phyloP scores from a whole-genome alignment of 148 eudicot genomes.

The Pharnaceum exiguum region DNA sequence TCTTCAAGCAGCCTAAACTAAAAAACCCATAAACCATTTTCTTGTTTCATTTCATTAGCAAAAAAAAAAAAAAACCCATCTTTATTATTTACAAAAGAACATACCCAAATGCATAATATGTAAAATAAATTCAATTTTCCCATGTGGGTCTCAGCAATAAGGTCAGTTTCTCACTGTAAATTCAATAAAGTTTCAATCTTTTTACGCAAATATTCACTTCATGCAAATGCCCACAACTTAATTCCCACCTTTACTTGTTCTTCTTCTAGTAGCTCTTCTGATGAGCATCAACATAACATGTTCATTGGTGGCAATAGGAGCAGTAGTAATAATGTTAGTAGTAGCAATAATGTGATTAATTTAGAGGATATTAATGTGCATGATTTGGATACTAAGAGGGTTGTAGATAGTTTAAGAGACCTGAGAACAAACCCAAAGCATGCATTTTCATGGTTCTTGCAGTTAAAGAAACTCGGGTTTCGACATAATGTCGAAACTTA shows the following conservation, averaged over 20 bases:
- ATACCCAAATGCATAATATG: too few species aligned
- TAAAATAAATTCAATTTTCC: too few species aligned
- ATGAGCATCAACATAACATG: constrained; percentile 16
- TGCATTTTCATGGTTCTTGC: constrained; percentile 36
- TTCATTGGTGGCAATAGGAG: neutral
- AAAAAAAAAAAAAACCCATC: too few species aligned
- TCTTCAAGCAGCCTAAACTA: too few species aligned
- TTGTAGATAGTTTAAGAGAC: constrained; percentile 20
- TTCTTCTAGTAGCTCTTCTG: too few species aligned
- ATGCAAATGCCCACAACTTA: constrained; percentile 33
- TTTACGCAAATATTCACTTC: constrained; percentile 27
- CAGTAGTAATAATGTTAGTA: too few species aligned
- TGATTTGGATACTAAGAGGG: constrained; percentile 23
- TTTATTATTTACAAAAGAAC: too few species aligned
- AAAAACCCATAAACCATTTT: too few species aligned
- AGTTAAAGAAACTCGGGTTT: constrained; percentile 43
- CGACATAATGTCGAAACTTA: constrained; percentile 37
- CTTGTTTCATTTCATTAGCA: too few species aligned
- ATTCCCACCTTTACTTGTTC: constrained; percentile 27
- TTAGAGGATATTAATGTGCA: neutral
- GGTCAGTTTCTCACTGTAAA: constrained; percentile 27
- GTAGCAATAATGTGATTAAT: too few species aligned
- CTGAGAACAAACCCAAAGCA: constrained; percentile 32
- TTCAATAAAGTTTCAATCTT: constrained; percentile 10
- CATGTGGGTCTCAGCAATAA: constrained; percentile 26